Base-by-base conservation (phyloP, 495 filamentous ascomycete species). In the Daldinia decipiens region DNA sequence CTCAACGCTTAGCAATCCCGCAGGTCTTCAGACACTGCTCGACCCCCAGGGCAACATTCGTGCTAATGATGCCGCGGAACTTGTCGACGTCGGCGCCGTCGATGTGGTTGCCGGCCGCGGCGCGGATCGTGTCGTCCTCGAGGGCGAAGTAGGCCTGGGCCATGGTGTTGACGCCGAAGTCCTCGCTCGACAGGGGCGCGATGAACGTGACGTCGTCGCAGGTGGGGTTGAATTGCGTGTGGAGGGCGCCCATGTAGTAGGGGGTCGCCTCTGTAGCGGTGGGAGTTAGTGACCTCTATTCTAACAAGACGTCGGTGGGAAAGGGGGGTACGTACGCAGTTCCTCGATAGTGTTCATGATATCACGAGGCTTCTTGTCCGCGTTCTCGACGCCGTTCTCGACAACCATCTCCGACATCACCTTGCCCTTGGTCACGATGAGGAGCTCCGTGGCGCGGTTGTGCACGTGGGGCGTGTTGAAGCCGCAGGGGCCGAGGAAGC, bases 161-260 rank as follows among this genome's bases (percentile, higher is more conserved):
- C 17, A 82, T 76, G 59, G 80, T 78, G 67, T 73, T 78, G 39
- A 79, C 78, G 38, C 86, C 86, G 13, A 80, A 78, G 74, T 88
- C 86, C 36, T 87, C 82, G 72, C 53, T 76, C 55, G 77, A 77
- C 47, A 88, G 81, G 2, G 77, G 79, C 7, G 84, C 83, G 26
- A 86, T 78, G 72, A 87, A 87, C 0, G 79, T 71, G 2, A 82
- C 82, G 55, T 78, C 64, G 15, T 82, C 79, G 76, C 86, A 88
- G 27, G 76, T 79, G 0, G 80, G 79, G 77, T 89, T 89, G 71
- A 81, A 82, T 75, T 89, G 81, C 40, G 79, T 81, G 75, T 89
- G 86, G 47, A 88, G 77, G 13, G 74, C 70, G 24, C 85, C 86
- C 73, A 77, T 72, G 55, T 80, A 84, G 74, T 87, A 87, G 6